Evolutionary conservation across 2,329 filamentous ascomycete species (phyloP).

Genomic region (Claviceps purpurea): DNA sequence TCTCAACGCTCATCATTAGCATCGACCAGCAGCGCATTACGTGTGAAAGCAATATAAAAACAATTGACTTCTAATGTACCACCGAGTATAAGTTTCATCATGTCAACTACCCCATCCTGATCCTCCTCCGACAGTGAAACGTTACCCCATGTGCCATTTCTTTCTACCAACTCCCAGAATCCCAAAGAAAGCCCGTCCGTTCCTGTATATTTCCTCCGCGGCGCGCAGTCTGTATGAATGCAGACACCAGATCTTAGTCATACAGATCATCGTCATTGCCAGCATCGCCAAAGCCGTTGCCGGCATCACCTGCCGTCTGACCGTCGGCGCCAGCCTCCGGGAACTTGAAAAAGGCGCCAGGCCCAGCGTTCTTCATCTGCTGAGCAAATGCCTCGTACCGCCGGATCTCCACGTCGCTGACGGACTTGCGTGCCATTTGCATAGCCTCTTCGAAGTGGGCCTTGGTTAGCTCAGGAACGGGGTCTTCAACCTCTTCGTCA

Average conservation of each 20-base stretch:
- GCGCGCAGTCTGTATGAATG: constrained; percentile 20
- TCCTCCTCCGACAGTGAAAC: constrained; percentile 3
- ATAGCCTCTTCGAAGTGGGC: constrained; percentile 98
- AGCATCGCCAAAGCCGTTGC: constrained; percentile 63
- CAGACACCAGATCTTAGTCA: constrained; percentile 54
- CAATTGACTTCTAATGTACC: constrained; percentile 3
- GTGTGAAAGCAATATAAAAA: neutral
- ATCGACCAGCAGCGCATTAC: neutral
- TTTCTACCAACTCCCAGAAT: constrained; percentile 23
- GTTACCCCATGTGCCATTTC: constrained; percentile 15
- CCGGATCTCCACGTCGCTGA: constrained; percentile 93
- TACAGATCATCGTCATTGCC: constrained; percentile 96
- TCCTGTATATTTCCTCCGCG: too few relatives aligned
- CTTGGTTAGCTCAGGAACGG: constrained; percentile 89
- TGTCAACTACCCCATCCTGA: neutral
- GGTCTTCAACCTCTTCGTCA: constrained; percentile 69
- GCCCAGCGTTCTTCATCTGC: constrained; percentile 96
- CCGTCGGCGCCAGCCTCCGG: constrained; percentile 57
- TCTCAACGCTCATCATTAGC: neutral
- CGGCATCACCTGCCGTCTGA: constrained; percentile 43
- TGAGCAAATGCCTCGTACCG: constrained; percentile 97
- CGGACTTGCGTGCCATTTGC: constrained; percentile 83
- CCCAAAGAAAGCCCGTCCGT: constrained; percentile 7
- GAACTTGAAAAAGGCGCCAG: constrained; percentile 98
- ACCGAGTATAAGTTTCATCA: constrained; percentile 1